Percentiles rank a stretch among this genome's conserved stretches.
Conservation (phyloP, 148 eudicot genomes). For the Amaranthus cruentus region DNA sequence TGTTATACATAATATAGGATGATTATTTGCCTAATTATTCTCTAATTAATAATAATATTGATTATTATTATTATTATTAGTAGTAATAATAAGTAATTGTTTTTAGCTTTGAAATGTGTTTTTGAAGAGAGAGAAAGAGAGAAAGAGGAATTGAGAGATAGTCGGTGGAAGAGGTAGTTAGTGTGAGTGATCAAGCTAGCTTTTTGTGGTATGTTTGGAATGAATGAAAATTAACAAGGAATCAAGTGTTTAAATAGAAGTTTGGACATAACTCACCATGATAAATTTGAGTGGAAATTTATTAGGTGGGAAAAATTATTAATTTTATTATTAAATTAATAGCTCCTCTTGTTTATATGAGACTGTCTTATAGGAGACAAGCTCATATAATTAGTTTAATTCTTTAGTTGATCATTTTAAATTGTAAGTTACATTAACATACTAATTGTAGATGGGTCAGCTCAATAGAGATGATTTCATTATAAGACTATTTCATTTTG, state of each 20-base stretch:
- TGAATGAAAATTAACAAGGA: slow-evolving; percentile 3
- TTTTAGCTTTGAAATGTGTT: neutral
- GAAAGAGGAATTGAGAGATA: slow-evolving; percentile 1
- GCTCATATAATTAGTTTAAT: no score
- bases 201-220: slow-evolving; percentile 19
- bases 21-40: neutral
- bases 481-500: no score
- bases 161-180: slow-evolving; percentile 33
- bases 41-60: neutral
- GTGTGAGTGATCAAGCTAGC: slow-evolving; percentile 29
- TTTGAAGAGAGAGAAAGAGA: neutral
- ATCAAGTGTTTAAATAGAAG: slow-evolving; percentile 4
- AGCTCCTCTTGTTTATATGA: no score
- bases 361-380: no score
- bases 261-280: neutral
- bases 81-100: neutral
- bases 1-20: slow-evolving; percentile 6
- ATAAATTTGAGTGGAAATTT: neutral
- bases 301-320: neutral
- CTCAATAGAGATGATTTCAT: no score
- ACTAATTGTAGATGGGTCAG: no score
- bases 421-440: no score
- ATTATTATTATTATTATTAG: neutral
- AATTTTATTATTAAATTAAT: no score
- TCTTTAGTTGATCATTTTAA: no score